Evolutionary conservation across 2,329 filamentous ascomycete genomes (phyloP), one percentile per base, ranked within the genome.

Genomic region (Saccharata proteae): DNA sequence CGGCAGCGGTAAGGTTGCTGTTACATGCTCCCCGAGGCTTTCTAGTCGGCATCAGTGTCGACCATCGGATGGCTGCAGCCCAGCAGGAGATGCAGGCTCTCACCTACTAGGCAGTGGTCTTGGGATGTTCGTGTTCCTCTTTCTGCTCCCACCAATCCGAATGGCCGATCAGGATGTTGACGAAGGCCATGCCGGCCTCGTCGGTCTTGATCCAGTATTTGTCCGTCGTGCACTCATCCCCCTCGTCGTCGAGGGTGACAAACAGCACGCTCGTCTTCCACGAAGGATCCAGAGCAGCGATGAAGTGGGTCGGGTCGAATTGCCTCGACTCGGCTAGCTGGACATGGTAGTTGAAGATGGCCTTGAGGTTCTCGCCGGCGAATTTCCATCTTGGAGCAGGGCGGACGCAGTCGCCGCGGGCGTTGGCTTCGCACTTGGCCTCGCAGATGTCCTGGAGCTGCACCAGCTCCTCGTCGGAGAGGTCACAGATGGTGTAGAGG

Each of bases 281-380:
- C 6, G 17, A 12, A 8, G 7, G 11, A 12, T 19, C n/a, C n/a
- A 20, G 22, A 2, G 23, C 24, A 4, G 31, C 33, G 15, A 35
- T 19, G 8, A 35, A 35, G 16, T 30, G 33, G 12, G 29, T 24
- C n/a, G 33, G 33, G n/a, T 35, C 28, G 24, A 28, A 35, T 11
- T 35, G 17, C 5, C 18, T 18, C 28, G 16, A 6, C 23, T 35
- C 25, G 15, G 28, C 23, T 4, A 35, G 18, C 28, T 35, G 23
- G 17, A 35, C 10, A 20, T 35, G 33, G 13, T 27, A 17, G 4
- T 23, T 21, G 6, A 35, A 10, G 23, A 35, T 15, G 13, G 33
- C 28, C 5, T 22, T 12, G 15, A 35, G 18, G 12, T 27, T 27
- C 17, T 26, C 15, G 5, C 32, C 32, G 10, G 15, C 15, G 6